These are phyloP conservation scores for Sarocladiaceae sp. DNA, from an alignment of 2,329 filamentous ascomycete genomes.

Conservation along the genomic window DNA sequence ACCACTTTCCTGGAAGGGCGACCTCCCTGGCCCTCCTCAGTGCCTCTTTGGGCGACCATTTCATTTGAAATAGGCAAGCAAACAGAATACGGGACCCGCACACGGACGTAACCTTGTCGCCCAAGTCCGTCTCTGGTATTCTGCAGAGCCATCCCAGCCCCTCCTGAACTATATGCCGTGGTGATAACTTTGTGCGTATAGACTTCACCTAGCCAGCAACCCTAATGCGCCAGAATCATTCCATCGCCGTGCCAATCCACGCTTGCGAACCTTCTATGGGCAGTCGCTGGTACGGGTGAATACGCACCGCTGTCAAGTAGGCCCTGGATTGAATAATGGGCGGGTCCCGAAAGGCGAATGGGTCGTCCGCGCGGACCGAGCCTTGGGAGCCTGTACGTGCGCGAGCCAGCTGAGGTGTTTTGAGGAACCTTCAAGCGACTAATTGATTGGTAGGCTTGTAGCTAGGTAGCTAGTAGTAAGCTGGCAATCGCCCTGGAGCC, in stretches of 20 bases:
- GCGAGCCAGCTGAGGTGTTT: not conserved
- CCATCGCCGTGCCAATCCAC: not conserved
- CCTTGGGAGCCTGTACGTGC: not conserved
- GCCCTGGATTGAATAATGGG: not conserved
- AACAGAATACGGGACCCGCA: constrained; percentile 2
- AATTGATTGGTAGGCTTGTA: too few species aligned
- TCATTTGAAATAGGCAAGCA: not conserved
- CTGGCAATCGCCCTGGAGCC: not conserved
- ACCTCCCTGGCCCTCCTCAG: not conserved
- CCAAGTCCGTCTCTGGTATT: too few species aligned
- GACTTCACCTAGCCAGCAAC: constrained; percentile 1
- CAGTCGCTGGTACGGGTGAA: not conserved
- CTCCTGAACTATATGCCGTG: too few species aligned
- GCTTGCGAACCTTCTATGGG: not conserved
- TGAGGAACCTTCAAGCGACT: not conserved
- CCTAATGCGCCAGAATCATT: not conserved
- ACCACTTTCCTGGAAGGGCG: not conserved
- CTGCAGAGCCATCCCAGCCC: too few species aligned
- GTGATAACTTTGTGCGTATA: constrained; percentile 1
- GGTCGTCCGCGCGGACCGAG: constrained; percentile 3
- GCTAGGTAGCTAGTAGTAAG: too few species aligned
- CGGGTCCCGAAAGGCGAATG: not conserved
- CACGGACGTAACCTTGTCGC: not conserved
- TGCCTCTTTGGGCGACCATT: not conserved
- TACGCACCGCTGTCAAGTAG: not conserved